These are phyloP conservation scores for Didymella lethalis DNA, from an alignment of 2,329 filamentous ascomycete species.

Conservation along the genomic window DNA sequence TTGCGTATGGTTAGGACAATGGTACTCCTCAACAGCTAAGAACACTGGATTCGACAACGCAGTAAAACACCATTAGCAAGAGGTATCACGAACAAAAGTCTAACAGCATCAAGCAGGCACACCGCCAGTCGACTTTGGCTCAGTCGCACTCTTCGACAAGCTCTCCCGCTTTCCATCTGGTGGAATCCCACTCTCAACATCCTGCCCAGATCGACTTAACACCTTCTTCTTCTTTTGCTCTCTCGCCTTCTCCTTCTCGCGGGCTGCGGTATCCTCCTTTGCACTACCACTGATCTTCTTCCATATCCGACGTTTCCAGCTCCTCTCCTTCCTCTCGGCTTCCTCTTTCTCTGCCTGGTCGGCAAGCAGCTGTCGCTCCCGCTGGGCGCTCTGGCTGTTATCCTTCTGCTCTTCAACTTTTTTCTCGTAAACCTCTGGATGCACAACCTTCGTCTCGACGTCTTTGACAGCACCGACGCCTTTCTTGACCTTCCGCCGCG, in stretches of 20 bases:
- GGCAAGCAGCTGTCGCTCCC: slow-evolving; percentile 62
- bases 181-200: slow-evolving; percentile 48
- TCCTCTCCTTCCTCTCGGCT: slow-evolving; percentile 48
- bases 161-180: slow-evolving; percentile 43
- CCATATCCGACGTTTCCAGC: slow-evolving; percentile 43
- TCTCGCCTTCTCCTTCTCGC: slow-evolving; percentile 33
- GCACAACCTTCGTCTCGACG: slow-evolving; percentile 66
- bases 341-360: slow-evolving; percentile 57
- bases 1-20: not conserved
- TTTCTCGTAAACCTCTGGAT: slow-evolving; percentile 64
- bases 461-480: slow-evolving; percentile 60
- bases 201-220: slow-evolving; percentile 44
- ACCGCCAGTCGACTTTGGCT: not conserved
- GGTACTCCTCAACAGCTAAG: not conserved
- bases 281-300: slow-evolving; percentile 34
- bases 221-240: slow-evolving; percentile 38
- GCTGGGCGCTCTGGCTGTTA: slow-evolving; percentile 68
- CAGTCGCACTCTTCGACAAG: slow-evolving; percentile 12
- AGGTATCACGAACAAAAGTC: slow-evolving; percentile 8
- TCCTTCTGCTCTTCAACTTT: slow-evolving; percentile 60
- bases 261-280: slow-evolving; percentile 28
- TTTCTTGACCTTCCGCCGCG: slow-evolving; percentile 69
- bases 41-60: not conserved
- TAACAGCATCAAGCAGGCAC: slow-evolving; percentile 8
- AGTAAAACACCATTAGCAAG: not conserved